A percentile compares a stretch with the other conserved stretches of the same genome.
Evolutionary conservation across 1,284 basidiomycete genomes (phyloP).

Genomic region (Leccinum subspadiceum): DNA sequence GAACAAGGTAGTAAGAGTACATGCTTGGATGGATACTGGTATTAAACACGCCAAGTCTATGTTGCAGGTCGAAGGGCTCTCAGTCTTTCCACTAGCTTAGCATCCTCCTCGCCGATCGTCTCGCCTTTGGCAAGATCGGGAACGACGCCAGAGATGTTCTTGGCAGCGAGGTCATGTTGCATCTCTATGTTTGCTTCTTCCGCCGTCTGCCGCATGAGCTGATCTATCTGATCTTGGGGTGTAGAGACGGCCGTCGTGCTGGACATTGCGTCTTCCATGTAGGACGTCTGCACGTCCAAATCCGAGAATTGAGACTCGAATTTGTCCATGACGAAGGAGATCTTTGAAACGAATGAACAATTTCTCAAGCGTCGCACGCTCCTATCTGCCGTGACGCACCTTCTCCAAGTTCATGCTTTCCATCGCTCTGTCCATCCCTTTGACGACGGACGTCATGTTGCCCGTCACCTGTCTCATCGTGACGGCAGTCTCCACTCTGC

Average conservation of each 20-base stretch:
- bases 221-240: slow-evolving; percentile 96
- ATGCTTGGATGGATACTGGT: background rate
- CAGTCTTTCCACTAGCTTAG: slow-evolving; percentile 75
- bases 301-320: slow-evolving; percentile 97
- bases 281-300: slow-evolving; percentile 96
- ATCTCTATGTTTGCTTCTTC: slow-evolving; percentile 98
- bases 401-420: slow-evolving; percentile 98
- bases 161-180: slow-evolving; percentile 82
- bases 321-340: slow-evolving; percentile 98
- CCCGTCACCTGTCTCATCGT: slow-evolving; percentile 96
- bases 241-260: slow-evolving; percentile 91
- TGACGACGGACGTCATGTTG: slow-evolving; percentile 95
- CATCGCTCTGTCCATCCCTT: slow-evolving; percentile 99
- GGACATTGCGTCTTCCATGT: slow-evolving; percentile 97
- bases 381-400: slow-evolving; percentile 41
- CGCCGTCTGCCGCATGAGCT: slow-evolving; percentile 89
- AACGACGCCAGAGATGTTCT: slow-evolving; percentile 53
- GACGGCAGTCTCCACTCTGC: slow-evolving; percentile 97
- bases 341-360: slow-evolving; percentile 49
- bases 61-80: slow-evolving; percentile 78
- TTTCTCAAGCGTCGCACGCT: background rate
- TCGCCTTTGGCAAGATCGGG: slow-evolving; percentile 56
- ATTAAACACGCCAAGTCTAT: slow-evolving; percentile 30
- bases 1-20: slow-evolving; percentile 13
- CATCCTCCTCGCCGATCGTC: slow-evolving; percentile 73